A percentile compares a stretch with the other conserved stretches of the same genome.
Evolutionary conservation across 2,329 filamentous ascomycete species (phyloP).

Genomic region (Amauroascus verrucosus): DNA sequence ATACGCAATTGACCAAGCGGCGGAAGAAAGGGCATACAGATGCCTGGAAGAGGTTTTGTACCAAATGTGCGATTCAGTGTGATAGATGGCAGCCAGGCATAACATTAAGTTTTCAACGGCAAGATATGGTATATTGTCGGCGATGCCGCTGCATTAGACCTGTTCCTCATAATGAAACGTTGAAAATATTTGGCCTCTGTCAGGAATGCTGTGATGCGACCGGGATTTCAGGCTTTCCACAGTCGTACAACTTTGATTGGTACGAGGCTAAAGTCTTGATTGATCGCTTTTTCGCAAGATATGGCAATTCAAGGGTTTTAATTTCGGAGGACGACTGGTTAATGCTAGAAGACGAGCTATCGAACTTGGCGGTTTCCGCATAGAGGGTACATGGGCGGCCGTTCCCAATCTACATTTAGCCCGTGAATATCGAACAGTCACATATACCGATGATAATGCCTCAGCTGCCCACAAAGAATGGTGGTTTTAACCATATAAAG

Average conservation of each 20-base stretch:
- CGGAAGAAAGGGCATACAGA: slow-evolving; percentile 18
- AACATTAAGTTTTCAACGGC: slow-evolving; percentile 2
- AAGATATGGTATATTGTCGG: slow-evolving; percentile 9
- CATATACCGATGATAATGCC: too few relatives aligned
- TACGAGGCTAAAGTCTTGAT: slow-evolving; percentile 3
- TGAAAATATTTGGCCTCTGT: slow-evolving; percentile 3
- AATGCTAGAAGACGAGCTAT: background rate
- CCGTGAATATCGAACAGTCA: background rate
- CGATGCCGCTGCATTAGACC: slow-evolving; percentile 3
- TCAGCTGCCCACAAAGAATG: too few relatives aligned
- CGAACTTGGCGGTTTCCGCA: background rate
- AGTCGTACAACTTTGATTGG: background rate
- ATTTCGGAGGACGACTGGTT: slow-evolving; percentile 5
- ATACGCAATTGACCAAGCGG: slow-evolving; percentile 14
- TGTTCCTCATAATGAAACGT: background rate
- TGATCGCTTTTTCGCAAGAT: background rate
- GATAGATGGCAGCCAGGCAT: slow-evolving; percentile 18
- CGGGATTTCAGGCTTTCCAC: background rate
- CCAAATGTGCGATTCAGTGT: slow-evolving; percentile 14
- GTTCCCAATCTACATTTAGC: background rate
- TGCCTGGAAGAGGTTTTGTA: slow-evolving; percentile 17
- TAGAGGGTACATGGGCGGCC: background rate
- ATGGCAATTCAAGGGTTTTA: background rate
- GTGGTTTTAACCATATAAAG: too few relatives aligned
- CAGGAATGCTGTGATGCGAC: slow-evolving; percentile 4